These are phyloP conservation scores for Entomophthora muscae DNA, from an alignment of 371 early-diverging fungal genomes.

Conservation along the genomic window DNA sequence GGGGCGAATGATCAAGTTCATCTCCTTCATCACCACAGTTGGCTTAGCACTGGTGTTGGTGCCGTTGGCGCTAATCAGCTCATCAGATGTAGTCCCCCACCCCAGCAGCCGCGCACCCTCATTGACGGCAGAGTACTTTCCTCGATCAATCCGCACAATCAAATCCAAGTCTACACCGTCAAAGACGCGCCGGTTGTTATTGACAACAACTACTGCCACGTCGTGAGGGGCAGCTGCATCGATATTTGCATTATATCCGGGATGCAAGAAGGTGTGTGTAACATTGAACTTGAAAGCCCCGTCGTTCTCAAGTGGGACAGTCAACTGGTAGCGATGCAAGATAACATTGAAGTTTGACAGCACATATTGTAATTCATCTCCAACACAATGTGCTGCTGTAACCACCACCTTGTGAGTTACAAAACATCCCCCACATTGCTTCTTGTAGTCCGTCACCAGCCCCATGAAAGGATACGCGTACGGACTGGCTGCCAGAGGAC, in stretches of 20 bases:
- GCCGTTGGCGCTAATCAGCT: neutral
- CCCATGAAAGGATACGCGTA: constrained; percentile 2
- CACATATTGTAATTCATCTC: neutral
- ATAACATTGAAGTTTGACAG: neutral
- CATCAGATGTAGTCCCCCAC: neutral
- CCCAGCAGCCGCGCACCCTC: neutral
- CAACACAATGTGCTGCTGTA: constrained; percentile 3
- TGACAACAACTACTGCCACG: neutral
- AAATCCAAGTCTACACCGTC: neutral
- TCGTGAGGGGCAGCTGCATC: neutral
- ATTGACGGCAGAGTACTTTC: neutral
- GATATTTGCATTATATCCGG: neutral
- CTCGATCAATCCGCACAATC: neutral
- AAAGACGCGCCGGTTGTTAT: neutral
- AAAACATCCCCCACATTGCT: constrained; percentile 2
- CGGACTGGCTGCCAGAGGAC: neutral
- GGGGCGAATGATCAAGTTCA: neutral
- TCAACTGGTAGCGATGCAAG: constrained; percentile 1
- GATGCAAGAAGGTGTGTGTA: neutral
- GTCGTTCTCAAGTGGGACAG: neutral
- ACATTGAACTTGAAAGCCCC: neutral
- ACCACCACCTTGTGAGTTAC: neutral
- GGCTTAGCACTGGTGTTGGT: neutral
- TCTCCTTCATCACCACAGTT: neutral
- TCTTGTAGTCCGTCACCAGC: neutral